phyloP scores from a whole-genome alignment of 208 protist genomes.

The Leishmania gerbilli region DNA sequence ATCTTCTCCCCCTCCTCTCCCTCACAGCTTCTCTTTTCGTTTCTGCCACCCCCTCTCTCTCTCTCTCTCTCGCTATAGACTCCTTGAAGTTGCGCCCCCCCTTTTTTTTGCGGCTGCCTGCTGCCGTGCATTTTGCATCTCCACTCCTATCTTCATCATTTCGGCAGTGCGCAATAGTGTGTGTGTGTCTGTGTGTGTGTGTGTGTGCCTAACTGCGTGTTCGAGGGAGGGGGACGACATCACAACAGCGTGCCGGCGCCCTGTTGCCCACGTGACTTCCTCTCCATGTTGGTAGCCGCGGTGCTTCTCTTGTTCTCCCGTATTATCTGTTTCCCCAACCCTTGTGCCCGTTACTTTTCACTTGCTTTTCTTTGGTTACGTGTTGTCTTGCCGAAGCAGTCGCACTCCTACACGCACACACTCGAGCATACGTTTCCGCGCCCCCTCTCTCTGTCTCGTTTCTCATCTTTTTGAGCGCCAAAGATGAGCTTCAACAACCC shows the following conservation, averaged over 20 bases:
- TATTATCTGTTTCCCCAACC: not conserved
- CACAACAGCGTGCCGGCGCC: not conserved
- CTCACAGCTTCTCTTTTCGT: not conserved
- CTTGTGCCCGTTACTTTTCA: not conserved
- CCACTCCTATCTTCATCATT: not conserved
- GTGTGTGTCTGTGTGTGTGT: not conserved
- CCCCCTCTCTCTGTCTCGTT: not conserved
- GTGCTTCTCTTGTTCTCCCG: not conserved
- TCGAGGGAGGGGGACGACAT: not conserved
- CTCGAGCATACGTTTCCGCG: not conserved
- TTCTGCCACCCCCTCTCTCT: not conserved
- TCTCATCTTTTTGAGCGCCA: not conserved
- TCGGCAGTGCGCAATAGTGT: not conserved
- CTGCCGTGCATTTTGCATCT: not conserved
- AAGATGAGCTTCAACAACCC: constrained; percentile 23
- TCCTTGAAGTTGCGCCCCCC: not conserved
- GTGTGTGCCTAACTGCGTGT: not conserved
- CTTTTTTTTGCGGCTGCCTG: not conserved
- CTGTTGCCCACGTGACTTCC: not conserved
- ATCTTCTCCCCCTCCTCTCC: not conserved
- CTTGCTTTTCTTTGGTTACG: not conserved
- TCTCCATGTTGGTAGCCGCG: not conserved
- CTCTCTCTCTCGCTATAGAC: not conserved
- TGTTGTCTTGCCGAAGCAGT: not conserved
- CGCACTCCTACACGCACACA: not conserved